These are phyloP conservation scores for Bidens hawaiensis DNA, from an alignment of 140 eudicot species.

Conservation along the genomic window DNA sequence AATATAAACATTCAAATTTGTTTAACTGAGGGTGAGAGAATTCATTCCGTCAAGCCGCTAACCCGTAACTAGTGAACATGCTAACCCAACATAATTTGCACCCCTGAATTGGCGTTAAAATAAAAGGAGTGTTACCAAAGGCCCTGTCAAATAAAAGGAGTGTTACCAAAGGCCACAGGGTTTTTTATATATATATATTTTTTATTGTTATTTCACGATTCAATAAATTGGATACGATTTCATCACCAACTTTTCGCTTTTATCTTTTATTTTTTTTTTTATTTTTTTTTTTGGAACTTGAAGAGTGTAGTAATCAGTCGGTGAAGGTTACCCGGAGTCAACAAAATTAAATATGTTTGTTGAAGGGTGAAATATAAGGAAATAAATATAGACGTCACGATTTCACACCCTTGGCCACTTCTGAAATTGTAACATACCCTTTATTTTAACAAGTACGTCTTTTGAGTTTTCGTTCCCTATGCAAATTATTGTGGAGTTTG, in stretches of 20 bases:
- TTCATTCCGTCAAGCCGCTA: too few relatives aligned
- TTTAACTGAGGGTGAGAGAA: too few relatives aligned
- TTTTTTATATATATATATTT: too few relatives aligned
- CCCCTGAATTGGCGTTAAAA: too few relatives aligned
- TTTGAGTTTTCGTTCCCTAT: not conserved
- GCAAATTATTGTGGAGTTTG: not conserved
- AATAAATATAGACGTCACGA: conserved; percentile 8
- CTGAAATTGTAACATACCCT: not conserved
- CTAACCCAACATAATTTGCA: too few relatives aligned
- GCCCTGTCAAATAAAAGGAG: not conserved
- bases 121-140: too few relatives aligned
- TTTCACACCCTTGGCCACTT: not conserved
- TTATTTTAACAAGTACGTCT: not conserved
- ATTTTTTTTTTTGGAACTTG: not conserved
- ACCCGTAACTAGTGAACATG: too few relatives aligned
- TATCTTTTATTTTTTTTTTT: not conserved
- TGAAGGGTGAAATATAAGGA: conserved; percentile 16
- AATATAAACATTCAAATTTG: too few relatives aligned
- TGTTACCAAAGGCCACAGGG: not conserved
- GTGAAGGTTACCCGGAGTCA: conserved; percentile 23
- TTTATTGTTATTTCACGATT: too few relatives aligned
- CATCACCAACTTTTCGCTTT: conserved; percentile 15
- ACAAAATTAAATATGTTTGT: conserved; percentile 27
- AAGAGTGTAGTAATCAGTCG: conserved; percentile 16
- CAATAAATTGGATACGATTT: conserved; percentile 8